Percentiles rank a stretch among this genome's conserved stretches.
phyloP scores from a whole-genome alignment of 2,329 filamentous ascomycete genomes.

The Penicillium sp. region DNA sequence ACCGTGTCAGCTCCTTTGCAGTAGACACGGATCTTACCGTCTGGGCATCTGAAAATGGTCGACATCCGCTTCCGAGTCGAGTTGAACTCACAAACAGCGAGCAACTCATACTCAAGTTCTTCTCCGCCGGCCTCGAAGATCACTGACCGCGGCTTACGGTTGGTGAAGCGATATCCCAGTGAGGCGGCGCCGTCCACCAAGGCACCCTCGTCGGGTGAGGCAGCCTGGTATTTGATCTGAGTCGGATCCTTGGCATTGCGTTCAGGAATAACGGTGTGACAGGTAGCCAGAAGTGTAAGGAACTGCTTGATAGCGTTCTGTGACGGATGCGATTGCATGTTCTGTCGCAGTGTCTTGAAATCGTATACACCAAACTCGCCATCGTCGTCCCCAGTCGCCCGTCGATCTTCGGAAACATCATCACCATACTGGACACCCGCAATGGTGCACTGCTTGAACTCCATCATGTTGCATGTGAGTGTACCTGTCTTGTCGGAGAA shows the following conservation, averaged over 20 bases:
- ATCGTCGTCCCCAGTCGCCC: constrained; percentile 72
- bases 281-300: constrained; percentile 77
- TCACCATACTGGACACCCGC: constrained; percentile 91
- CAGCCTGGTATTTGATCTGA: constrained; percentile 93
- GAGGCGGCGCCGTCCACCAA: constrained; percentile 83
- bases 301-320: constrained; percentile 72
- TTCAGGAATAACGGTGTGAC: constrained; percentile 97
- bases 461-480: constrained; percentile 97
- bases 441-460: constrained; percentile 93
- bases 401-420: constrained; percentile 83
- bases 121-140: constrained; percentile 71
- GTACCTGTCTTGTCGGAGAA: constrained; percentile 98
- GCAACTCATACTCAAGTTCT: constrained; percentile 76
- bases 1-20: constrained; percentile 97
- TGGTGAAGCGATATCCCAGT: constrained; percentile 84
- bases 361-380: constrained; percentile 76
- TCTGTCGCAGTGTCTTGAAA: constrained; percentile 69
- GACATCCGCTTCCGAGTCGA: constrained; percentile 98
- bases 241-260: constrained; percentile 69
- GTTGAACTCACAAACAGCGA: constrained; percentile 99
- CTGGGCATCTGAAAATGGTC: constrained; percentile 90
- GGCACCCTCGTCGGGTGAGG: constrained; percentile 95
- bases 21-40: constrained; percentile 90
- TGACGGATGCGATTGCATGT: constrained; percentile 60
- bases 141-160: constrained; percentile 82